These are phyloP conservation scores for Emericellopsis terricola DNA, from an alignment of 495 filamentous ascomycete species.

Conservation along the genomic window DNA sequence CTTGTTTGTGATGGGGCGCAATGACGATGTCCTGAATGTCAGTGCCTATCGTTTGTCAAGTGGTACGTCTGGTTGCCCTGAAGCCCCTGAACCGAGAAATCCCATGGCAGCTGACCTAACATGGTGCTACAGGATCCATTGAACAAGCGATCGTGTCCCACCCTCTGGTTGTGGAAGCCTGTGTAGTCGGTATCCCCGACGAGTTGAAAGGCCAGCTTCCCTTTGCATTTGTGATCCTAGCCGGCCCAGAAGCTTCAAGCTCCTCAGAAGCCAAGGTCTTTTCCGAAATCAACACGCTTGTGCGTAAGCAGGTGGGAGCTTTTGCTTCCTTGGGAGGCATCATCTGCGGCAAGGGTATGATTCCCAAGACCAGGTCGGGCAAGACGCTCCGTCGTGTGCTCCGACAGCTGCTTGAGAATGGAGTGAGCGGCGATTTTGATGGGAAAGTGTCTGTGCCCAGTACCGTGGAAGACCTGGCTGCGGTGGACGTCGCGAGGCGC, in stretches of 20 bases:
- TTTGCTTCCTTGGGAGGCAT: constrained; percentile 75
- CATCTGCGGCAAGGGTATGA: constrained; percentile 73
- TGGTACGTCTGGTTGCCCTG: constrained; percentile 27
- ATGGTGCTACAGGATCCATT: constrained; percentile 63
- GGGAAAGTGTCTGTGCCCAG: constrained; percentile 30
- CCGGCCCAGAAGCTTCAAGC: constrained; percentile 24
- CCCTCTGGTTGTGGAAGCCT: constrained; percentile 58
- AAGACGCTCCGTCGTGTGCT: constrained; percentile 74
- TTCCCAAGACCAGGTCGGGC: constrained; percentile 76
- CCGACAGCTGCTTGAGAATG: constrained; percentile 61
- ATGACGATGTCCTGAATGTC: constrained; percentile 90
- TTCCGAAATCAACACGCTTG: constrained; percentile 38
- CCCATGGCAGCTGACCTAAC: too few relatives aligned
- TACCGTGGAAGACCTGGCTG: constrained; percentile 34
- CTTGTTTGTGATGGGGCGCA: constrained; percentile 68
- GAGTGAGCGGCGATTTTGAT: constrained; percentile 29
- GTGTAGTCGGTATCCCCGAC: constrained; percentile 74
- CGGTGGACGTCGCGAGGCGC: constrained; percentile 28
- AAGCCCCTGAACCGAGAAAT: constrained; percentile 1
- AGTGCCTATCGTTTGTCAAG: constrained; percentile 86
- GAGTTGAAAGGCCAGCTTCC: constrained; percentile 74
- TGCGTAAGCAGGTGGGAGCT: constrained; percentile 72
- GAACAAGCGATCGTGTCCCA: constrained; percentile 81
- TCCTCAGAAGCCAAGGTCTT: constrained; percentile 26
- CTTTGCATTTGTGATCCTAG: constrained; percentile 66